These are phyloP conservation scores for Exophiala xenobiotica DNA, from an alignment of 2,329 filamentous ascomycete genomes.

Conservation along the genomic window DNA sequence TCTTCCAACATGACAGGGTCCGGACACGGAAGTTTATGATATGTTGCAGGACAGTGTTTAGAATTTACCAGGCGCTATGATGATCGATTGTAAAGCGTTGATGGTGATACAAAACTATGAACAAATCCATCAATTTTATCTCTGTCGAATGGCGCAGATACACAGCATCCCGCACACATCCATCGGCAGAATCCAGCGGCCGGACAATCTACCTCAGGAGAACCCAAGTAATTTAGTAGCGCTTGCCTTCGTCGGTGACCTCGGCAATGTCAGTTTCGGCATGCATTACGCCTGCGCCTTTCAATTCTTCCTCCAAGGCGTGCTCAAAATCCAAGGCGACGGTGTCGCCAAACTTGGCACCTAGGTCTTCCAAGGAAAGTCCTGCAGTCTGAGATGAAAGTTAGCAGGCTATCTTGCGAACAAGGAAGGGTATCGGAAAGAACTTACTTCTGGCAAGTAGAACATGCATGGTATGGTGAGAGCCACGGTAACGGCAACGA, in stretches of 20 bases:
- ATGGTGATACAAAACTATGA: too few species aligned
- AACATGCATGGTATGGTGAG: slow-evolving; percentile 8
- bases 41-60: background rate
- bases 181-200: background rate
- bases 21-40: background rate
- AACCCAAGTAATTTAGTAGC: background rate
- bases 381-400: slow-evolving; percentile 29
- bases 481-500: slow-evolving; percentile 7
- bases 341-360: slow-evolving; percentile 34
- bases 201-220: background rate
- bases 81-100: background rate
- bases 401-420: background rate
- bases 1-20: background rate
- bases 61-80: background rate
- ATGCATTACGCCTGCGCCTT: background rate
- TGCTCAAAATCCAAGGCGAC: slow-evolving; percentile 32
- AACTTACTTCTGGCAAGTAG: slow-evolving; percentile 6
- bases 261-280: background rate
- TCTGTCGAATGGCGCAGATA: background rate
- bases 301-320: slow-evolving; percentile 14
- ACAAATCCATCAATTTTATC: too few species aligned
- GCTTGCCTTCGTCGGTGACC: background rate
- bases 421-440: background rate
- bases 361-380: slow-evolving; percentile 36
- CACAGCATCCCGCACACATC: background rate